Conservation (phyloP, 2,329 filamentous ascomycete genomes). For the Taxawa tesnikishii region DNA sequence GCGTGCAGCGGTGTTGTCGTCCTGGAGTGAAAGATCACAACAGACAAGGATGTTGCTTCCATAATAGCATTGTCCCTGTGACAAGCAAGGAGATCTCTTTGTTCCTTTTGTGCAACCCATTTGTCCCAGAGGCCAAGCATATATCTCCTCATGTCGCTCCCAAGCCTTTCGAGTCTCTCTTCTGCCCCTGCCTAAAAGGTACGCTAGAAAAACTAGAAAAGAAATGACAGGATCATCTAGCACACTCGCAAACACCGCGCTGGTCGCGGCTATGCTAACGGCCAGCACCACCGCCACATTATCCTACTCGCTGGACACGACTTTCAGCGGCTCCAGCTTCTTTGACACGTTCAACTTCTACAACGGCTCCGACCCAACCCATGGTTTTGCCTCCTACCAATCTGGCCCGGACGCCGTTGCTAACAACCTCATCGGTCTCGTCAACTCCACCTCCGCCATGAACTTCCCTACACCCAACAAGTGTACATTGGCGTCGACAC, state of each 20-base stretch:
- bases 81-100: no score
- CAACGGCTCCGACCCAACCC: slow-evolving; percentile 30
- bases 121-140: no score
- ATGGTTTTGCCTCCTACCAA: slow-evolving; percentile 20
- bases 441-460: slow-evolving; percentile 21
- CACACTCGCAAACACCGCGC: slow-evolving; percentile 8
- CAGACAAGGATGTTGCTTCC: no score
- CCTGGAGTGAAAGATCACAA: no score
- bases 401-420: slow-evolving; percentile 19
- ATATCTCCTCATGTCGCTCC: no score
- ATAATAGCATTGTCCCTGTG: no score
- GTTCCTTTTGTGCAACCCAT: no score
- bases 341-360: slow-evolving; percentile 33
- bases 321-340: slow-evolving; percentile 23
- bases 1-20: no score
- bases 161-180: no score
- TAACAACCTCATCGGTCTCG: slow-evolving; percentile 26
- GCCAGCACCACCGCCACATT: slow-evolving; percentile 3
- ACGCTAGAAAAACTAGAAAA: no score
- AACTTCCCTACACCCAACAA: slow-evolving; percentile 15
- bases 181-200: no score
- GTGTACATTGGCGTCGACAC: slow-evolving; percentile 34
- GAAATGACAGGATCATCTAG: slow-evolving; percentile 1
- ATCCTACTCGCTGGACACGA: slow-evolving; percentile 16
- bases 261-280: slow-evolving; percentile 8